These are phyloP conservation scores for Saccharomyces hybrid DNA, from an alignment of 1,139 yeast species.

Conservation along the genomic window DNA sequence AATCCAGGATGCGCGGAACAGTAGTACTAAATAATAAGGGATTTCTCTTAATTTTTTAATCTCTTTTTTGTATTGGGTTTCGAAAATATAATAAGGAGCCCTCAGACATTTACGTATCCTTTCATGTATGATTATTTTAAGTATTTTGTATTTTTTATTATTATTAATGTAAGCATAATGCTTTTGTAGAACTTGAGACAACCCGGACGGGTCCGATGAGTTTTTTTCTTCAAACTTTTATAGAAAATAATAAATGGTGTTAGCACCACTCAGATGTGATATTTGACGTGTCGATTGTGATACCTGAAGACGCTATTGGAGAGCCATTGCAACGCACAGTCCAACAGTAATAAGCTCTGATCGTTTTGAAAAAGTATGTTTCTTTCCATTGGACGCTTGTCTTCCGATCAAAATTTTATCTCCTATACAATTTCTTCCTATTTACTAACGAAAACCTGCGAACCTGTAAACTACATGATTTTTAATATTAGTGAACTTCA, in stretches of 20 bases:
- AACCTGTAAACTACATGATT: neutral
- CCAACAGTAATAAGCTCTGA: neutral
- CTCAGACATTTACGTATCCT: neutral
- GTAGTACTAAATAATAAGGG: conserved; percentile 7
- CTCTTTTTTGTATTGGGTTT: neutral
- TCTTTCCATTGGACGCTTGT: neutral
- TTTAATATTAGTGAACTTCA: neutral
- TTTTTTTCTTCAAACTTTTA: neutral
- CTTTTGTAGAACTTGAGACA: neutral
- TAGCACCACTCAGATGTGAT: neutral
- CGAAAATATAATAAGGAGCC: neutral
- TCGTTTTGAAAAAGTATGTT: neutral
- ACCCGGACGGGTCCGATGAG: neutral
- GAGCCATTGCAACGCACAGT: neutral
- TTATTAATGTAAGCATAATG: neutral
- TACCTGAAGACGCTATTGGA: neutral
- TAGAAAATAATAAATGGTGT: neutral
- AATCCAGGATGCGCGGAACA: conserved; percentile 34
- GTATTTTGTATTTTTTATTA: neutral
- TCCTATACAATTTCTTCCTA: neutral
- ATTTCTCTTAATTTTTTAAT: neutral
- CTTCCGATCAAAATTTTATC: neutral
- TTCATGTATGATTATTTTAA: neutral
- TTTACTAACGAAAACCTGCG: neutral
- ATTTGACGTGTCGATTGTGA: neutral